Evolutionary conservation across 2,329 filamentous ascomycete species (phyloP), one percentile per base, ranked within the genome.

Genomic region (Leptographium lundbergii): DNA sequence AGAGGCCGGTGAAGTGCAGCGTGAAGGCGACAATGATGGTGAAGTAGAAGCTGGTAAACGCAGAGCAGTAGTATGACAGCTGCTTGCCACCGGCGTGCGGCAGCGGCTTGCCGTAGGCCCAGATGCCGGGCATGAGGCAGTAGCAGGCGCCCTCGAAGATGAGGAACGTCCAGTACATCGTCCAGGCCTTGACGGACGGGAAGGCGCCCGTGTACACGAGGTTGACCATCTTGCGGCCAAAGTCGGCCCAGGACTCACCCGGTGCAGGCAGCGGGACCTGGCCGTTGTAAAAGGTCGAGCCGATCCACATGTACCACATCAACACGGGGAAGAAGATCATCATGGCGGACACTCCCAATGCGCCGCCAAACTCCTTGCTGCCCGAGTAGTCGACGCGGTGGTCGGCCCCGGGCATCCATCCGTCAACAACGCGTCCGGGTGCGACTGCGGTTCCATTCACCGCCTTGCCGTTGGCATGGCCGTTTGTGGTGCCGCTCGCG

Each of bases 261-360:
- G 81, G 70, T 2, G 75, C 74, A 1, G 84, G 88, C 51, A 76
- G 74, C 19, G 94, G 94, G 57, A 95, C 78, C 63, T 88, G 85
- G 66, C 92, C 92, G 69, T 90, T 77, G 74, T 96, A 99, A 75
- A 92, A 96, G 56, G 86, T 91, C 39, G 92, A 88, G 56, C 94
- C 94, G 72, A 95, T 86, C 91, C 91, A 97, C 91, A 99, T 96
- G 76, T 96, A 97, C 81, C 89, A 96, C 92, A 97, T 97, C 66
- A 99, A 81, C 45, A 86, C 63, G n/a, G 94, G 94, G 73, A 97
- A 99, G 53, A 87, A 84, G 63, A 91, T 80, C 90, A 97, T 97
- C 82, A 96, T 91, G 65, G 81, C 77, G 19, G 81, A 74, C 50
- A 91, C 87, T 59, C 94, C 92, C n/a, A 80, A 70, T 3, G 89